A percentile compares a stretch with the other conserved stretches of the same genome.
phyloP scores from a whole-genome alignment of 345 rosid species.

The Camelina laxa region DNA sequence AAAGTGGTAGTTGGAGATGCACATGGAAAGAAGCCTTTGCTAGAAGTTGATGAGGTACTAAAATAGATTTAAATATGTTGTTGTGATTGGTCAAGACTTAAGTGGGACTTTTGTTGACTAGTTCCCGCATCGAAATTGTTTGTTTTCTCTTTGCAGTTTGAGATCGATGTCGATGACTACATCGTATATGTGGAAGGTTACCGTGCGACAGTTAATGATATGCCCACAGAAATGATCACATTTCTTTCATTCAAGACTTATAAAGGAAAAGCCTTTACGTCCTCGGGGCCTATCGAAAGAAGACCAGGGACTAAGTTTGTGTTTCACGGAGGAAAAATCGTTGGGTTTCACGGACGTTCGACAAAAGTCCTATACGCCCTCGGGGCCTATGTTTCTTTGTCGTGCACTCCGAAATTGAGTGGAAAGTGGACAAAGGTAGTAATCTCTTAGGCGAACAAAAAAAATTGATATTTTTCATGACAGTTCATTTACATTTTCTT shows the following conservation, averaged over 20 bases:
- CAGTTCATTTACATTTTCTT: background rate
- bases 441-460: background rate
- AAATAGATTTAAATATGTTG: background rate
- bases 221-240: background rate
- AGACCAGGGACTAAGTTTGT: slow-evolving; percentile 23
- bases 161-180: slow-evolving; percentile 40
- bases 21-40: slow-evolving; percentile 22
- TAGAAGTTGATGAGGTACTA: slow-evolving; percentile 23
- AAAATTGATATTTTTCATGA: background rate
- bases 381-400: slow-evolving; percentile 27
- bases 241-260: slow-evolving; percentile 28
- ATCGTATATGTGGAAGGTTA: slow-evolving; percentile 38
- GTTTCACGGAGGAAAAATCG: slow-evolving; percentile 40
- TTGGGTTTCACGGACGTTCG: slow-evolving; percentile 41
- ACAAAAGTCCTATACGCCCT: slow-evolving; percentile 25
- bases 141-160: slow-evolving; percentile 20
- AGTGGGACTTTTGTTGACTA: background rate
- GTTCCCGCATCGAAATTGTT: background rate
- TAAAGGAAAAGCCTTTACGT: slow-evolving; percentile 22
- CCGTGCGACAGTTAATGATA: slow-evolving; percentile 3
- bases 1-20: slow-evolving; percentile 18
- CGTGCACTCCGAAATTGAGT: slow-evolving; percentile 5
- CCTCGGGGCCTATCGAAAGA: background rate
- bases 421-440: slow-evolving; percentile 40
- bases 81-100: background rate